Conservation (phyloP, 1,139 yeast genomes). For the Lodderomyces margitis region DNA sequence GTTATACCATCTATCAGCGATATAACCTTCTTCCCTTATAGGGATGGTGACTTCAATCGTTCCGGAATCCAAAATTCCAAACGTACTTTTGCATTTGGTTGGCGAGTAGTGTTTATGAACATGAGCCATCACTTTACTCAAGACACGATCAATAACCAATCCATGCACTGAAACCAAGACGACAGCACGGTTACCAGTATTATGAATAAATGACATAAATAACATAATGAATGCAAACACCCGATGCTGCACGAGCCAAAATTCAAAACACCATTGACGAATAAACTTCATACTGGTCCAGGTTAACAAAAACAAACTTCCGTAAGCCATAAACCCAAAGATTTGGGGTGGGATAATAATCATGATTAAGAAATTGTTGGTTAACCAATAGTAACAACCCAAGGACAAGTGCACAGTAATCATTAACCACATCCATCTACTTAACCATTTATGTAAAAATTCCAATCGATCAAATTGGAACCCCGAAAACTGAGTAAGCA, state of each 20-base stretch:
- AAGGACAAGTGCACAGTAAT: slow-evolving; percentile 37
- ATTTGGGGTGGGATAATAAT: slow-evolving; percentile 50
- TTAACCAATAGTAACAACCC: slow-evolving; percentile 39
- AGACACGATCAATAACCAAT: slow-evolving; percentile 43
- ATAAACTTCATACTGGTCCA: slow-evolving; percentile 38
- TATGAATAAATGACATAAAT: slow-evolving; percentile 44
- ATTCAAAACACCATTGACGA: slow-evolving; percentile 42
- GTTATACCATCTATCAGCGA: slow-evolving; percentile 25
- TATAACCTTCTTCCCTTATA: slow-evolving; percentile 16
- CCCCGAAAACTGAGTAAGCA: slow-evolving; percentile 40
- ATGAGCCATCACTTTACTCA: slow-evolving; percentile 27
- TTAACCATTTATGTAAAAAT: slow-evolving; percentile 46
- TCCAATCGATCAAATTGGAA: slow-evolving; percentile 40
- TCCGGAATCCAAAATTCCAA: slow-evolving; percentile 39
- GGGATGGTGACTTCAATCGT: slow-evolving; percentile 42
- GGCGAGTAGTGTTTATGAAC: slow-evolving; percentile 37
- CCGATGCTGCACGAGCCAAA: slow-evolving; percentile 46
- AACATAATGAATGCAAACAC: slow-evolving; percentile 44
- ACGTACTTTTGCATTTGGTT: slow-evolving; percentile 36
- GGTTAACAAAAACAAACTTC: slow-evolving; percentile 34
- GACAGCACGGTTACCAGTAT: slow-evolving; percentile 31
- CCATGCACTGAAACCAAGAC: slow-evolving; percentile 44
- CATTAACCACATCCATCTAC: slow-evolving; percentile 39
- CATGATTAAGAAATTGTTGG: slow-evolving; percentile 39
- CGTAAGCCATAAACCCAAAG: slow-evolving; percentile 50